A percentile compares a stretch with the other conserved stretches of the same genome.
phyloP scores from a whole-genome alignment of 805 yeast species.

The Cyberlindnera japonica region DNA sequence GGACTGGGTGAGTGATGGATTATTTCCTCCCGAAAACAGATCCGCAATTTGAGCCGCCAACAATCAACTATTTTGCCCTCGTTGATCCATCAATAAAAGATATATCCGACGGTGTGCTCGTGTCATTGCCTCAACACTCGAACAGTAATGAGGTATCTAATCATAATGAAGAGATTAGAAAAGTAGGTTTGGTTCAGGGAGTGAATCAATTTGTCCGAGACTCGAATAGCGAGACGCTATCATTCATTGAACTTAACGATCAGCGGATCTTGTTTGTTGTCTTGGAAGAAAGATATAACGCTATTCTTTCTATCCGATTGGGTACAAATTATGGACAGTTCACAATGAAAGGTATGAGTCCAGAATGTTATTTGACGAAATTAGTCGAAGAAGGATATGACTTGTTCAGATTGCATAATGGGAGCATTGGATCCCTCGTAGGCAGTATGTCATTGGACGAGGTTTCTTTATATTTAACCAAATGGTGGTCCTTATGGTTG shows the following conservation, averaged over 20 bases:
- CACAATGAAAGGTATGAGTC: conserved; percentile 24
- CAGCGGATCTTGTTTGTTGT: conserved; percentile 26
- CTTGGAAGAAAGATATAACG: conserved; percentile 30
- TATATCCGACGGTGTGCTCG: conserved; percentile 25
- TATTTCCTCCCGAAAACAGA: conserved; percentile 19
- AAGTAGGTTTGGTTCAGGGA: conserved; percentile 43
- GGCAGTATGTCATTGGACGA: conserved; percentile 19
- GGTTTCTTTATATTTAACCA: conserved; percentile 17
- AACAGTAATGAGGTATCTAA: no score
- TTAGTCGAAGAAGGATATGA: conserved; percentile 27
- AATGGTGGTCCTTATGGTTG: conserved; percentile 39
- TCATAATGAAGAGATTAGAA: conserved; percentile 33
- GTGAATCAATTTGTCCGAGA: conserved; percentile 16
- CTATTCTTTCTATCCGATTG: conserved; percentile 22
- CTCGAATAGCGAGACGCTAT: conserved; percentile 18
- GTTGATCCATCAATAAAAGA: conserved; percentile 37
- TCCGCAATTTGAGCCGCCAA: conserved; percentile 11
- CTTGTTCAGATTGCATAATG: conserved; percentile 26
- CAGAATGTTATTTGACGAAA: conserved; percentile 25
- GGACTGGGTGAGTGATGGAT: conserved; percentile 16
- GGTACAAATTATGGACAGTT: conserved; percentile 10
- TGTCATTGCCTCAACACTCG: conserved; percentile 31
- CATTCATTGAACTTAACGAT: conserved; percentile 29
- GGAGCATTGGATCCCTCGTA: conserved; percentile 16
- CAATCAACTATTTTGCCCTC: conserved; percentile 31